Evolutionary conservation across 768 basidiomycete species (phyloP).

Genomic region (Pleurotus djamor): DNA sequence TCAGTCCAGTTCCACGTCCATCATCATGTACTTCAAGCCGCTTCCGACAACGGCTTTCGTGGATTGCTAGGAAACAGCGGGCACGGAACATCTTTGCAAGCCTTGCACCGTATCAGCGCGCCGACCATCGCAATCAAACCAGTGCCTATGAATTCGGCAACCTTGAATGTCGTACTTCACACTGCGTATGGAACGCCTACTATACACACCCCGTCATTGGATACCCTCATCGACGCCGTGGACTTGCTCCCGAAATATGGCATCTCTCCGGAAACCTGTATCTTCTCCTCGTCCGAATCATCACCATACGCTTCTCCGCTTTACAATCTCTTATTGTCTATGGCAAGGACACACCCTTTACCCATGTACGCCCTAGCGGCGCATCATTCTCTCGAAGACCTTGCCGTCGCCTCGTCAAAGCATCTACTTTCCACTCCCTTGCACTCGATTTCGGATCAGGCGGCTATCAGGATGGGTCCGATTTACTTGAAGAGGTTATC

Average conservation of each 20-base stretch:
- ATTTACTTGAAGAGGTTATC: slow-evolving; percentile 38
- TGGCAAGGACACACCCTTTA: slow-evolving; percentile 31
- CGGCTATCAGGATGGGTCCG: slow-evolving; percentile 35
- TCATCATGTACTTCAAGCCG: slow-evolving; percentile 33
- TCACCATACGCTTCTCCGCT: slow-evolving; percentile 15
- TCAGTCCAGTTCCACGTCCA: slow-evolving; percentile 65
- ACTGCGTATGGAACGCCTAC: slow-evolving; percentile 48
- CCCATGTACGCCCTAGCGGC: slow-evolving; percentile 41
- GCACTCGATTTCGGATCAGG: slow-evolving; percentile 29
- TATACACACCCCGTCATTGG: slow-evolving; percentile 46
- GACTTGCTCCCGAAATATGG: slow-evolving; percentile 26
- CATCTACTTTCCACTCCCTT: slow-evolving; percentile 34
- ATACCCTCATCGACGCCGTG: slow-evolving; percentile 43
- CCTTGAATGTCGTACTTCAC: slow-evolving; percentile 58
- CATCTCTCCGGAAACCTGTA: slow-evolving; percentile 17
- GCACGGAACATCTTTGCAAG: background rate
- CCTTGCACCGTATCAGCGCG: no score
- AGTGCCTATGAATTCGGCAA: slow-evolving; percentile 38
- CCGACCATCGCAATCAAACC: slow-evolving; percentile 26
- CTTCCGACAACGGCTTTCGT: slow-evolving; percentile 47
- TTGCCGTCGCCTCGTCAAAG: slow-evolving; percentile 36
- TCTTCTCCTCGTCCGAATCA: slow-evolving; percentile 16
- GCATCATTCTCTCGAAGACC: slow-evolving; percentile 26
- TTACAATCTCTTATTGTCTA: slow-evolving; percentile 27
- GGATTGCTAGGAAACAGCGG: slow-evolving; percentile 23